Evolutionary conservation across 495 filamentous ascomycete species (phyloP).

Genomic region (Penicillium coffeae): DNA sequence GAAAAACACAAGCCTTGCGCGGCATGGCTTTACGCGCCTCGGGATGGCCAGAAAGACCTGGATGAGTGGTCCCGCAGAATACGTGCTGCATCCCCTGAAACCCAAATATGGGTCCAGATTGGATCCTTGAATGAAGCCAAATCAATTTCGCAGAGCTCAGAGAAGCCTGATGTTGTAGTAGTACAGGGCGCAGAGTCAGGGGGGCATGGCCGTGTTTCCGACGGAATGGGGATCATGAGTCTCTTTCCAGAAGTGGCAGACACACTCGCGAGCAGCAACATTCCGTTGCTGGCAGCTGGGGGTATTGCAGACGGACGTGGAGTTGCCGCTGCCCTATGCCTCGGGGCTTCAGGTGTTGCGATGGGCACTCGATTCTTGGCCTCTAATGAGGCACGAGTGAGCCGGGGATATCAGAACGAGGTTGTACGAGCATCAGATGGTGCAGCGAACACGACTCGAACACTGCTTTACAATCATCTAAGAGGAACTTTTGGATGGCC

Average conservation of each 20-base stretch:
- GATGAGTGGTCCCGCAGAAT: constrained; percentile 52
- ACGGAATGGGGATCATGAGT: constrained; percentile 55
- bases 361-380: constrained; percentile 73
- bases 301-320: constrained; percentile 67
- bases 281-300: constrained; percentile 67
- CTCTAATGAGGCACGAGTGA: constrained; percentile 59
- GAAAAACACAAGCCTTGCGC: constrained; percentile 54
- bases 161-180: constrained; percentile 62
- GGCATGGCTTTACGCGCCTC: constrained; percentile 68
- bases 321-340: constrained; percentile 57
- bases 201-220: constrained; percentile 60
- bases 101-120: constrained; percentile 66
- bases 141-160: constrained; percentile 29
- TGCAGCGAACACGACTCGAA: constrained; percentile 59
- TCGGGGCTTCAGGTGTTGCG: constrained; percentile 64
- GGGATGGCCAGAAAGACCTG: constrained; percentile 40
- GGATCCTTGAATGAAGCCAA: constrained; percentile 56
- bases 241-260: constrained; percentile 60
- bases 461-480: constrained; percentile 65
- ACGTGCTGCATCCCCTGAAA: constrained; percentile 39
- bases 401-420: constrained; percentile 55
- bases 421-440: constrained; percentile 61
- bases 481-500: constrained; percentile 70
- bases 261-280: constrained; percentile 38
- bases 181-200: constrained; percentile 72